Conservation (phyloP, 441 rosid species). For the Hypseocharis bilobata region DNA sequence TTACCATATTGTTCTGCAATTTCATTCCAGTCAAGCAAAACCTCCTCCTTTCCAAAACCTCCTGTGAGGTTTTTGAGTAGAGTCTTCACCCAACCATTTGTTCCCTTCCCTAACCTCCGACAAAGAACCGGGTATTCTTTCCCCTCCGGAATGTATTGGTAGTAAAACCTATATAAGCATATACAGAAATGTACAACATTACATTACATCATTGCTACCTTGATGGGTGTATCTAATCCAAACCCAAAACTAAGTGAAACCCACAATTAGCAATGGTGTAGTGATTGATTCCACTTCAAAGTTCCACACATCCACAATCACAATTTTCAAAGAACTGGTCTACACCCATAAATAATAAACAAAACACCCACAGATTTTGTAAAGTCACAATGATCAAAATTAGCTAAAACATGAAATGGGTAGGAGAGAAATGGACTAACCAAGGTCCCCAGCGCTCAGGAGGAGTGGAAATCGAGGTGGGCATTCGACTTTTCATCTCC, state of each 20-base stretch:
- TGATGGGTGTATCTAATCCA: not conserved
- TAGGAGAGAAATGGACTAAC: constrained; percentile 30
- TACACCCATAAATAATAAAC: not conserved
- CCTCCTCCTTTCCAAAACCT: constrained; percentile 41
- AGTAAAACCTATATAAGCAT: constrained; percentile 52
- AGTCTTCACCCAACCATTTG: constrained; percentile 30
- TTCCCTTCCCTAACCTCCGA: constrained; percentile 37
- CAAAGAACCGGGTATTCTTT: constrained; percentile 75
- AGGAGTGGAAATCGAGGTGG: constrained; percentile 47
- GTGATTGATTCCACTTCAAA: not conserved
- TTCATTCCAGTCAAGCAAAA: constrained; percentile 83
- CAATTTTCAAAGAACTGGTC: not conserved
- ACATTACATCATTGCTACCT: too few species aligned
- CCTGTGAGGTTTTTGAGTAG: constrained; percentile 27
- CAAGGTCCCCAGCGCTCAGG: constrained; percentile 83
- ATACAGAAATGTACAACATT: too few species aligned
- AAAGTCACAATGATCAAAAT: too few species aligned
- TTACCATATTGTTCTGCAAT: constrained; percentile 67
- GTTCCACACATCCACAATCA: not conserved
- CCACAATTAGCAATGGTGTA: not conserved
- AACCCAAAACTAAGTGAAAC: not conserved
- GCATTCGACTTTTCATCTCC: constrained; percentile 61
- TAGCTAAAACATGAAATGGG: constrained; percentile 7
- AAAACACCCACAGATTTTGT: not conserved
- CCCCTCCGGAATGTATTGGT: constrained; percentile 67